phyloP scores from a whole-genome alignment of 768 basidiomycete genomes.

The Cyathus striatus region DNA sequence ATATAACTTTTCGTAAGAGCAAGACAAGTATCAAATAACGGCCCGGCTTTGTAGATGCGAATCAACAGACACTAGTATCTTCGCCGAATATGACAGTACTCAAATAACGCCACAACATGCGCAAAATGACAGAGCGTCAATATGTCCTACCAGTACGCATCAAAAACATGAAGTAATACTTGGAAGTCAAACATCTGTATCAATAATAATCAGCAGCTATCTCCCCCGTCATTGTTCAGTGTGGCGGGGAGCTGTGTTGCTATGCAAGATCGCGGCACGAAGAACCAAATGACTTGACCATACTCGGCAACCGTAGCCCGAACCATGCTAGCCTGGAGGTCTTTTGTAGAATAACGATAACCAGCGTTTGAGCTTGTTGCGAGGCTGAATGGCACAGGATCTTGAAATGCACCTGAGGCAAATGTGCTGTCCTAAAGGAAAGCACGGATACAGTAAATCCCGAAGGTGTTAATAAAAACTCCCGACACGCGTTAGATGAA shows the following conservation, averaged over 20 bases:
- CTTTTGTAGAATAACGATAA: slow-evolving; percentile 15
- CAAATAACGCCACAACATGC: too few relatives aligned
- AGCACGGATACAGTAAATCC: neutral
- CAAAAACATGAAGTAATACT: too few relatives aligned
- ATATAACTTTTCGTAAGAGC: too few relatives aligned
- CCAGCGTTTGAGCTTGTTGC: slow-evolving; percentile 12
- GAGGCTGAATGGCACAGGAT: slow-evolving; percentile 19
- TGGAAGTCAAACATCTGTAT: too few relatives aligned
- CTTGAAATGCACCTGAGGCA: slow-evolving; percentile 15
- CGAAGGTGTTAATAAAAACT: too few relatives aligned
- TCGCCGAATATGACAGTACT: too few relatives aligned
- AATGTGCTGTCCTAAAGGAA: slow-evolving; percentile 13
- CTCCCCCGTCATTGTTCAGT: slow-evolving; percentile 17
- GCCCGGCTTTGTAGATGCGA: too few relatives aligned
- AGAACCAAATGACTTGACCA: slow-evolving; percentile 20
- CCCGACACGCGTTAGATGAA: too few relatives aligned
- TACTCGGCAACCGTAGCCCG: slow-evolving; percentile 18
- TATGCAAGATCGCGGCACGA: slow-evolving; percentile 18
- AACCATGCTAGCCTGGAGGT: slow-evolving; percentile 17
- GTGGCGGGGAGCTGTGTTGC: slow-evolving; percentile 14
- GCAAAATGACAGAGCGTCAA: too few relatives aligned
- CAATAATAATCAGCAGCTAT: slow-evolving; percentile 19
- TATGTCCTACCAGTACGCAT: too few relatives aligned
- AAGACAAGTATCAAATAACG: too few relatives aligned
- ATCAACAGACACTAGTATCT: too few relatives aligned